Base-by-base conservation (phyloP, 306 rosid species). In the Crotalaria pallida region DNA sequence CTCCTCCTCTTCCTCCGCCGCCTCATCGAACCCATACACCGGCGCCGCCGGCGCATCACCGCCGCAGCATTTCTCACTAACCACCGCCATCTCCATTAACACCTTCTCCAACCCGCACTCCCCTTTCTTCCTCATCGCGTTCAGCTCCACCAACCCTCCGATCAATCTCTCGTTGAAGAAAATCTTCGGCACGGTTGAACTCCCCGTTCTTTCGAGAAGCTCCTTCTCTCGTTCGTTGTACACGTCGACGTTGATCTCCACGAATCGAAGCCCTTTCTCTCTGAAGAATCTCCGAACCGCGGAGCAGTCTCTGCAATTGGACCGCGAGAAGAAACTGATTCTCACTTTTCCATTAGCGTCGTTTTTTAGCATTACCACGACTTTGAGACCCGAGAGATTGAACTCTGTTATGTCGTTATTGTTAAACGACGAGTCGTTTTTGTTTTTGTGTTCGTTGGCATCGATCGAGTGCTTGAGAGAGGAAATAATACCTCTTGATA, bases 161-260 rank as follows among this genome's bases (percentile, higher is more conserved):
- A 94, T 78, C 1, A 85, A 48, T 69, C 83, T 84, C 76, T 81
- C 96, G 79, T 91, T 89, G 86, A 94, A 90, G 87, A 94, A 94
- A 18, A 94, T 83, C 84, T 81, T 85, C 40, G 98, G 98, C 63
- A 94, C 98, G 6, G 90, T 70, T 0, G 68, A 15, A 41, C 48
- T 83, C 1, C 97, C 97, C 9, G 96, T 87, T 65, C 92, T 71
- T 22, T 83, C 77, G 0, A 51, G 9, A 0, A 94, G 81, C 82
- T 94, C 98, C 19, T 71, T 71, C 77, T 87, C 92, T 22, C 98
- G 70, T 57, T 76, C 76, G 0, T 76, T 75, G 55, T 63, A 94
- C 22, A 94, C 98, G 65, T 94, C 98, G 9, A 94, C 23, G 83
- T 94, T 94, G 65, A 94, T 94, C 71, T 94, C 98, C 31, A 88